Percentiles rank a stretch among this genome's conserved stretches.
Evolutionary conservation across 2,329 filamentous ascomycete genomes (phyloP).

Genomic region (Harringtonia lauricola): DNA sequence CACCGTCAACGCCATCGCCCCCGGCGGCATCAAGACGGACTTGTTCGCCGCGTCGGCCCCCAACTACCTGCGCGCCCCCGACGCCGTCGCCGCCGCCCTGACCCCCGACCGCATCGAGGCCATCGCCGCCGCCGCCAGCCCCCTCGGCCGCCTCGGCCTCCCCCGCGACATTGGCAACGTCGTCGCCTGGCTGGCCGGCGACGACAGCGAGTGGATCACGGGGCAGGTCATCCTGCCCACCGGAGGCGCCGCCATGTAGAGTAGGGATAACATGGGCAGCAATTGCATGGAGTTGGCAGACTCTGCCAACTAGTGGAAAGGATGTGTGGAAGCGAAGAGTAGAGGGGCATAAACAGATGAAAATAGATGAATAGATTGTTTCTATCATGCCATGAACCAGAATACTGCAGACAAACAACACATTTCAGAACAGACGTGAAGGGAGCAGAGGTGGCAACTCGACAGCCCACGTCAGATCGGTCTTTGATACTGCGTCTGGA

Average conservation of each 20-base stretch:
- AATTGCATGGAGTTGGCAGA: too few species aligned
- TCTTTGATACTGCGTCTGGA: too few species aligned
- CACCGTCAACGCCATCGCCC: conserved; percentile 17
- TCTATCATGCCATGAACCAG: too few species aligned
- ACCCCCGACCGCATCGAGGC: background rate
- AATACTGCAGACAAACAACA: too few species aligned
- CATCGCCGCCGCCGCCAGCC: background rate
- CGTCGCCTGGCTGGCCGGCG: background rate
- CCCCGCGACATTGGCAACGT: background rate
- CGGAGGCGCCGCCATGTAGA: background rate
- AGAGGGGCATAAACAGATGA: too few species aligned
- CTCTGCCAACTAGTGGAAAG: too few species aligned
- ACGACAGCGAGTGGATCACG: background rate
- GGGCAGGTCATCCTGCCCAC: background rate
- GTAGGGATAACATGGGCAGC: too few species aligned
- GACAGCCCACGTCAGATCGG: too few species aligned
- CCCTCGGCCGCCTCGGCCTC: background rate
- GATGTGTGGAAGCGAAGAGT: too few species aligned
- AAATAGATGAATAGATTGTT: too few species aligned
- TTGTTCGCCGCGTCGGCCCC: background rate
- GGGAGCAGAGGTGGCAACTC: too few species aligned
- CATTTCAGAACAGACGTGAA: too few species aligned
- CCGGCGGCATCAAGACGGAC: background rate
- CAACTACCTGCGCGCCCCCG: background rate
- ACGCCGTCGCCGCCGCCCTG: background rate